phyloP scores from a whole-genome alignment of 352 stramenopile genomes.

The Phytophthora citricola region DNA sequence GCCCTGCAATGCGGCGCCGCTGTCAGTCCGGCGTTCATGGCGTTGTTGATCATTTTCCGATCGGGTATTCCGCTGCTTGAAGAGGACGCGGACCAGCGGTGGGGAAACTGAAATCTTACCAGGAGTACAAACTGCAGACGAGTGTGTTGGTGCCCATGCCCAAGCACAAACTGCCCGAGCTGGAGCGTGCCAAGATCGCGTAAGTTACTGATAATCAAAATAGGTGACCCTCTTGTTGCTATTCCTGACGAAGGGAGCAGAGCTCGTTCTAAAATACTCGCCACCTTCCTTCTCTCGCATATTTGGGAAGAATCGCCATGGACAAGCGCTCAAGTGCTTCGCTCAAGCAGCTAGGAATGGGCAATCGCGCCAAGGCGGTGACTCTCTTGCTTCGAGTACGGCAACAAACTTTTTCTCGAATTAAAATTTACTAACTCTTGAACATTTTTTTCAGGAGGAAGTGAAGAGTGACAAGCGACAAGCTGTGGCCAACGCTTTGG shows the following conservation, averaged over 20 bases:
- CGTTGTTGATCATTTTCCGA: conserved; percentile 69
- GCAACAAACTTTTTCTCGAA: neutral
- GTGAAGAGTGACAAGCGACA: conserved; percentile 70
- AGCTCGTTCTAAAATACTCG: conserved; percentile 12
- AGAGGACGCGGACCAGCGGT: conserved; percentile 73
- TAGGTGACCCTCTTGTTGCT: neutral
- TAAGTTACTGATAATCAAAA: conserved; percentile 2
- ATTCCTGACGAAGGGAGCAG: conserved; percentile 10
- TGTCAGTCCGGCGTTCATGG: conserved; percentile 74
- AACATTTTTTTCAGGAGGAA: conserved; percentile 44
- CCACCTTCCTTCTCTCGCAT: neutral
- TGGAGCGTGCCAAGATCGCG: conserved; percentile 9
- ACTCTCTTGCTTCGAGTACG: conserved; percentile 31
- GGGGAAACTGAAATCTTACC: conserved; percentile 63
- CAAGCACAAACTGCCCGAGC: conserved; percentile 15
- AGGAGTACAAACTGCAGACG: conserved; percentile 80
- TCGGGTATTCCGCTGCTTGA: conserved; percentile 86
- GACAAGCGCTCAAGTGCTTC: conserved; percentile 27
- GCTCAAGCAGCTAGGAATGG: conserved; percentile 21
- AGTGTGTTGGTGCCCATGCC: conserved; percentile 62
- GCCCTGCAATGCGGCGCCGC: conserved; percentile 49
- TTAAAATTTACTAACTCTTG: conserved; percentile 2
- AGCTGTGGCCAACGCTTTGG: conserved; percentile 59
- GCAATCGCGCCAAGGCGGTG: conserved; percentile 30
- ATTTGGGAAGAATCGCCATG: conserved; percentile 19